phyloP scores from a whole-genome alignment of 2,329 filamentous ascomycete species.

The Grosmannia serpens region DNA sequence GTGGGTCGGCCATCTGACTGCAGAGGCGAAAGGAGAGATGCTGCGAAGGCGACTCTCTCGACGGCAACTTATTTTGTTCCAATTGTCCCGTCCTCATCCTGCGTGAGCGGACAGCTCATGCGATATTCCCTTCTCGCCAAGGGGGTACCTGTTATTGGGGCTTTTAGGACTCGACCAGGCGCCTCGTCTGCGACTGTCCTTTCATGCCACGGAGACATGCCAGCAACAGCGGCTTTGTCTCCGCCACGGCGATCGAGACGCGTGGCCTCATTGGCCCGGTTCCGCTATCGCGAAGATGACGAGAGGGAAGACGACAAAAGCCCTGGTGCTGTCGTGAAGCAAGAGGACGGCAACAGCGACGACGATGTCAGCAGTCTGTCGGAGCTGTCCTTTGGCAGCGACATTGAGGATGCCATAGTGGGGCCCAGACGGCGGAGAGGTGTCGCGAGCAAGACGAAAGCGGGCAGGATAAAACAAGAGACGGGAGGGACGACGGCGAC shows the following conservation, averaged over 20 bases:
- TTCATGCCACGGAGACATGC: background rate
- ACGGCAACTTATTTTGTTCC: background rate
- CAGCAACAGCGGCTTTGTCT: background rate
- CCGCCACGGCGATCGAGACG: conserved; percentile 8
- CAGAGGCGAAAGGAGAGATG: background rate
- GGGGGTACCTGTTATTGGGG: background rate
- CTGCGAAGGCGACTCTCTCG: background rate
- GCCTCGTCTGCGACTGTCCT: background rate
- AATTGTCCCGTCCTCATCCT: background rate
- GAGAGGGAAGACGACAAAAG: conserved; percentile 1
- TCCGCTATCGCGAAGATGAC: conserved; percentile 10
- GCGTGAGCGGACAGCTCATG: background rate
- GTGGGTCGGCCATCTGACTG: background rate
- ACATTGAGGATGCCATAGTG: conserved; percentile 23
- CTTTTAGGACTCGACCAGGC: background rate
- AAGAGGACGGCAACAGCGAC: background rate
- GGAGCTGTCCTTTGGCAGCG: conserved; percentile 13
- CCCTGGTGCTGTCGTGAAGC: background rate
- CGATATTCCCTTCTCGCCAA: background rate
- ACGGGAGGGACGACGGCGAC: background rate
- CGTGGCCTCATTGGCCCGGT: conserved; percentile 9
- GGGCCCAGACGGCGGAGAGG: background rate
- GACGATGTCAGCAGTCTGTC: conserved; percentile 9
- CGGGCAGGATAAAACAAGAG: conserved; percentile 4
- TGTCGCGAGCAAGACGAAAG: background rate